Base-by-base conservation (phyloP, 2,329 filamentous ascomycete species). In the Laburnicola sp. region DNA sequence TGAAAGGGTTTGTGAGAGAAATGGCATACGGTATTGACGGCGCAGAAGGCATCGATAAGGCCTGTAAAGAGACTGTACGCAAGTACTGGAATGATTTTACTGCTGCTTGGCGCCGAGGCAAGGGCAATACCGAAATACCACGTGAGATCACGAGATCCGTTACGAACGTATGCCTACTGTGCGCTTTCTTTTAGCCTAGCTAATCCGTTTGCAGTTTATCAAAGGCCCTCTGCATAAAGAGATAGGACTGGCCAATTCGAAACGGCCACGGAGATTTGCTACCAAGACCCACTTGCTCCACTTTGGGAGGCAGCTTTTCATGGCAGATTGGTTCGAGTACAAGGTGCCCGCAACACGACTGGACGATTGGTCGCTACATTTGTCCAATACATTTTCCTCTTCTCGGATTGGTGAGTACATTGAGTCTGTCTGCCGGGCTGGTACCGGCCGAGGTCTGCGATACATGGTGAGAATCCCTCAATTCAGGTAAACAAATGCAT, bases 71-170 rank as follows among this genome's bases (percentile, higher is more conserved):
- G 42, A 58, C 44, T 44, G 44, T 58, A 52, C 42, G 39, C 47
- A 58, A 53, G 45, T 58, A 58, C 44, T 58, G 36, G 49, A 58
- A 58, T 45, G 26, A 39, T 28, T 58, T 58, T 45, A 58, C 52
- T 10, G 38, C 32, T 44, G 55, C 35, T 11, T 56, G 36, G 53
- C 42, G 45, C 47, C 48, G 45, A 58, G 42, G 31, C 8, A 40
- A 58, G 53, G n/a, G 38, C 37, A 57, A 55, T 42, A 25, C 36
- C 43, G 32, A 46, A 45, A 49, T 16, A 16, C 16, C 16, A 16
- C 16, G 16, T 16, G 45, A 58, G 53, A 49, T 53, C 31, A 32
- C 38, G 31, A 31, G 45, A 43, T 54, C 47, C 46, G 30, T 48
- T 22, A 48, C 35, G 31, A 48, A 48, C 26, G 35, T 48, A 30